These are phyloP conservation scores for Gyrodon tennesseensis DNA, from an alignment of 1,284 basidiomycete genomes.

Conservation along the genomic window DNA sequence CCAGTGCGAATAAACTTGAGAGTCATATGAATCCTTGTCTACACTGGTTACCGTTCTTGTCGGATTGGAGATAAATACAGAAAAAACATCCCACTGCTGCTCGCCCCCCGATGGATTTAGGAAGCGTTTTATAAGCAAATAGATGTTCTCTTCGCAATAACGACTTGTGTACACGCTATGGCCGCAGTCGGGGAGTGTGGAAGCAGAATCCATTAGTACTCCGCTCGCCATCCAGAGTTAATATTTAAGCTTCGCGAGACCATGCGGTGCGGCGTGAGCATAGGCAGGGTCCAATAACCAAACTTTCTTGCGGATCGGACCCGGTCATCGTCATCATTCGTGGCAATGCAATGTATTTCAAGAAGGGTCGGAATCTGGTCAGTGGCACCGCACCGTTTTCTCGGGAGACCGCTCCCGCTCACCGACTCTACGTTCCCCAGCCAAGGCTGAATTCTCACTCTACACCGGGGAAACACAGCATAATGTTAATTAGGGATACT, in stretches of 20 bases:
- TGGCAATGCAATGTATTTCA: no score
- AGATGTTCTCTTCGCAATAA: slow-evolving; percentile 74
- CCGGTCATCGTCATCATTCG: slow-evolving; percentile 3
- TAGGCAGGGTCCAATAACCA: slow-evolving; percentile 13
- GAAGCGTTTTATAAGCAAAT: slow-evolving; percentile 56
- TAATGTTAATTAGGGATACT: no score
- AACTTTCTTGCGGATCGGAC: slow-evolving; percentile 22
- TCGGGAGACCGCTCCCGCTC: no score
- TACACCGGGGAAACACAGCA: no score
- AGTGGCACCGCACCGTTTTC: background rate
- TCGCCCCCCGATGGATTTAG: slow-evolving; percentile 37
- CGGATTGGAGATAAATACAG: slow-evolving; percentile 67
- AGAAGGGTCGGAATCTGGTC: background rate
- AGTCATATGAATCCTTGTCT: slow-evolving; percentile 4
- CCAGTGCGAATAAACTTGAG: slow-evolving; percentile 24
- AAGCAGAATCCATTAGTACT: slow-evolving; percentile 33
- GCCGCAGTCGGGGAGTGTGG: slow-evolving; percentile 28
- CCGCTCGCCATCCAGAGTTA: slow-evolving; percentile 21
- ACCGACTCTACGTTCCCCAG: background rate
- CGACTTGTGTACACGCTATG: slow-evolving; percentile 37
- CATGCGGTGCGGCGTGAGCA: slow-evolving; percentile 9
- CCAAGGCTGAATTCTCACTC: slow-evolving; percentile 22
- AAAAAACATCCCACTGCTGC: slow-evolving; percentile 53
- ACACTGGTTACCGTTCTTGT: slow-evolving; percentile 52
- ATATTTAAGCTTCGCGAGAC: background rate